Percentiles rank a stretch among this genome's conserved stretches.
Conservation (phyloP, 1,284 basidiomycete species). For the Tylopilus sp. region DNA sequence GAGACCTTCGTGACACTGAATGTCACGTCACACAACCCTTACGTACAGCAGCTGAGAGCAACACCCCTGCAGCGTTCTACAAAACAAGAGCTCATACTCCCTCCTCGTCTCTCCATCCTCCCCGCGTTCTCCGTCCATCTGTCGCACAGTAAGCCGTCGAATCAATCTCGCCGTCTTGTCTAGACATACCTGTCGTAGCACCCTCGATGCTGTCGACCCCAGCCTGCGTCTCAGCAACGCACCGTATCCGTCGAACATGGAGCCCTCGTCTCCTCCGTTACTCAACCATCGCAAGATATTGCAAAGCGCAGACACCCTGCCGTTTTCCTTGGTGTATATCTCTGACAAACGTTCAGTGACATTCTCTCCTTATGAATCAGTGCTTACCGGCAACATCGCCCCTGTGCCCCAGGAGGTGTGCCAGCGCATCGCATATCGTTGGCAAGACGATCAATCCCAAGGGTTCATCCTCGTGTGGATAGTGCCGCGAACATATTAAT, state of each 20-base stretch:
- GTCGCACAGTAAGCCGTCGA: conserved; percentile 1
- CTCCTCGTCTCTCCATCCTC: neutral
- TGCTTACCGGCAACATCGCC: conserved; percentile 36
- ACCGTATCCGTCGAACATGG: conserved; percentile 4
- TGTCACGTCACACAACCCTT: conserved; percentile 21
- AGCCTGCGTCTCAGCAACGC: conserved; percentile 18
- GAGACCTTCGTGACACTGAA: conserved; percentile 10
- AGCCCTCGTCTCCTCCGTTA: conserved; percentile 3
- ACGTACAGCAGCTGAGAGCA: conserved; percentile 24
- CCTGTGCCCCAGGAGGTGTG: conserved; percentile 34
- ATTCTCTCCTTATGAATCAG: too few species aligned
- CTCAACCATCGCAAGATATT: conserved; percentile 27
- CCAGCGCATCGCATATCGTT: conserved; percentile 47
- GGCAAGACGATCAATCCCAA: conserved; percentile 48
- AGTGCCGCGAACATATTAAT: conserved; percentile 43
- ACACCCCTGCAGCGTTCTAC: conserved; percentile 11
- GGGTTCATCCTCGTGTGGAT: conserved; percentile 43
- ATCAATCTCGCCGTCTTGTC: neutral
- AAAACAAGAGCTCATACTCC: conserved; percentile 23
- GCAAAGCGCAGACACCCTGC: conserved; percentile 47
- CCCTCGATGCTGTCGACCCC: conserved; percentile 2
- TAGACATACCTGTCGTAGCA: conserved; percentile 14
- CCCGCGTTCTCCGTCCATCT: conserved; percentile 5
- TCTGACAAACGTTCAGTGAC: conserved; percentile 10
- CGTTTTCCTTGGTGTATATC: conserved; percentile 37